Evolutionary conservation across 2,329 filamentous ascomycete species (phyloP).

Genomic region (Torrubiella hemipterigena): DNA sequence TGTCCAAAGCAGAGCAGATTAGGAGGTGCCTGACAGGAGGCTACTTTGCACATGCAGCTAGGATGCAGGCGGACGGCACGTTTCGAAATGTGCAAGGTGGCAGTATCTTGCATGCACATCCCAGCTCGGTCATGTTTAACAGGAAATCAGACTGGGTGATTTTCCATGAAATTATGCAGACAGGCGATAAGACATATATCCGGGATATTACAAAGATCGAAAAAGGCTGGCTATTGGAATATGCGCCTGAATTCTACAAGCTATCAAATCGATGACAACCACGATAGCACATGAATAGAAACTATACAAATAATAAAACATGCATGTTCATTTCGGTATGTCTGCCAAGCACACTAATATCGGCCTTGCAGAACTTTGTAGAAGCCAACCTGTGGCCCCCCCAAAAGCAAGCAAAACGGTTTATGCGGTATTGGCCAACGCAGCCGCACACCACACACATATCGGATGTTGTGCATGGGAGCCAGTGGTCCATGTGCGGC

Average conservation of each 20-base stretch:
- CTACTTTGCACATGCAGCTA: slow-evolving; percentile 86
- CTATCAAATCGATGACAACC: too few relatives aligned
- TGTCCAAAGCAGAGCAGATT: slow-evolving; percentile 65
- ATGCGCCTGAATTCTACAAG: slow-evolving; percentile 73
- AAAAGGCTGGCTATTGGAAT: slow-evolving; percentile 83
- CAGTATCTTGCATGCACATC: slow-evolving; percentile 73
- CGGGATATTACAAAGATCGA: slow-evolving; percentile 88
- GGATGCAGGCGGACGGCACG: slow-evolving; percentile 86
- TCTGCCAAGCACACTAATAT: too few relatives aligned
- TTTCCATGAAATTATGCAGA: slow-evolving; percentile 89
- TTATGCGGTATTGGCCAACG: too few relatives aligned
- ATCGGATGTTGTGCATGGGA: too few relatives aligned
- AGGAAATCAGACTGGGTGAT: slow-evolving; percentile 94
- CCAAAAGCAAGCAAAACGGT: too few relatives aligned
- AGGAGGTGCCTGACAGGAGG: slow-evolving; percentile 76
- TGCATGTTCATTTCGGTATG: too few relatives aligned
- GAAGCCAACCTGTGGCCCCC: too few relatives aligned
- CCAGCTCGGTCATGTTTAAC: slow-evolving; percentile 90
- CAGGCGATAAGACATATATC: slow-evolving; percentile 77
- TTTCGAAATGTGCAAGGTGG: slow-evolving; percentile 77
- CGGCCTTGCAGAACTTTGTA: too few relatives aligned
- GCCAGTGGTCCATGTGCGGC: too few relatives aligned
- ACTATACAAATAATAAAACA: too few relatives aligned
- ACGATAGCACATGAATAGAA: too few relatives aligned
- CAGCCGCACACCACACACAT: too few relatives aligned